Evolutionary conservation across 2,329 filamentous ascomycete genomes (phyloP).

Genomic region (Ophiostoma ips): DNA sequence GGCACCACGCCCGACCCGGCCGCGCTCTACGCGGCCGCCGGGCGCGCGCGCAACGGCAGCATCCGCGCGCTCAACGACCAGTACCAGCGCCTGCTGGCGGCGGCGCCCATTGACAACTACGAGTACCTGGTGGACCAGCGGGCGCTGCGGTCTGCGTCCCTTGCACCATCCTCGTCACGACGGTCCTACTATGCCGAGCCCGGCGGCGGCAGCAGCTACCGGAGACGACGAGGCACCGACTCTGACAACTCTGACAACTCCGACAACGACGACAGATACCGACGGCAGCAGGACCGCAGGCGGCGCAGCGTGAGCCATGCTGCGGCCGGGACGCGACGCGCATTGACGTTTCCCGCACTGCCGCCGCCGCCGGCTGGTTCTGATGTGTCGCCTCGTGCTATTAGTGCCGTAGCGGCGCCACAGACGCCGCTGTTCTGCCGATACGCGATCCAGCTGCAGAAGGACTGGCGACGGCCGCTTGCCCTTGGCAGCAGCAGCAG

Average conservation of each 20-base stretch:
- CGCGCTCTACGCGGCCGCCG: constrained; percentile 20
- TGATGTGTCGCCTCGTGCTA: too few species aligned
- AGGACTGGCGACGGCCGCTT: constrained; percentile 12
- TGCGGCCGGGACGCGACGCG: not conserved
- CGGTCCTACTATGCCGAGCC: not conserved
- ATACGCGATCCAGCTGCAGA: constrained; percentile 21
- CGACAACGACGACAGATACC: not conserved
- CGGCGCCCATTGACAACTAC: not conserved
- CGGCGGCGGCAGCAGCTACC: too few species aligned
- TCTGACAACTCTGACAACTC: too few species aligned
- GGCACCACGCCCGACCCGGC: constrained; percentile 19
- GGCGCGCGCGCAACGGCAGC: constrained; percentile 22
- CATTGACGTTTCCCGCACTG: not conserved
- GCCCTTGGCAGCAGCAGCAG: constrained; percentile 12
- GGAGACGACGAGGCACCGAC: too few species aligned
- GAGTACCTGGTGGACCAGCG: not conserved
- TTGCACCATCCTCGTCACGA: not conserved
- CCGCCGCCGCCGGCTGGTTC: not conserved
- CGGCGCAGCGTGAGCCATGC: not conserved
- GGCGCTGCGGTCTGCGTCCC: not conserved
- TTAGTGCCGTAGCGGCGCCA: not conserved
- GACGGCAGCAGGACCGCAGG: not conserved
- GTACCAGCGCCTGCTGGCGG: constrained; percentile 19
- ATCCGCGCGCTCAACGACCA: constrained; percentile 23
- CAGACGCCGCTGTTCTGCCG: constrained; percentile 20